phyloP scores from a whole-genome alignment of 2,329 filamentous ascomycete genomes.

The Drechslera avenae region DNA sequence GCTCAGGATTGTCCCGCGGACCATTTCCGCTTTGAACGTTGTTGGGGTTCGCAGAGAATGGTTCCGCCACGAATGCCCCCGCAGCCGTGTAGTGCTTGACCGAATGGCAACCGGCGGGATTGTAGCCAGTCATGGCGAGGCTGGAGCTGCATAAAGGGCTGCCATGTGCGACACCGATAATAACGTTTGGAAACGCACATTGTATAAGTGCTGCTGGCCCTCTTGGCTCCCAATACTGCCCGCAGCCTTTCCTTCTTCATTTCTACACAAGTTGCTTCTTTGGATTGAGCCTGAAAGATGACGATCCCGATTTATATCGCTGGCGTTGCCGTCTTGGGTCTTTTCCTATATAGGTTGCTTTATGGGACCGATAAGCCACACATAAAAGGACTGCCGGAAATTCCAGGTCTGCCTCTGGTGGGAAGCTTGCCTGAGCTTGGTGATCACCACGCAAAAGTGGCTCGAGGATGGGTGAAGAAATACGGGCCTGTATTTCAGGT shows the following conservation, averaged over 20 bases:
- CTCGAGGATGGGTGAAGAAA: conserved; percentile 54
- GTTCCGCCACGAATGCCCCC: conserved; percentile 7
- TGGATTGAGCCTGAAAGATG: conserved; percentile 29
- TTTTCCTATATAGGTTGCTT: conserved; percentile 49
- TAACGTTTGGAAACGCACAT: background rate
- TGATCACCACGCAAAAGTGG: conserved; percentile 54
- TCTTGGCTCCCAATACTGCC: background rate
- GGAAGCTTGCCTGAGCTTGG: conserved; percentile 55
- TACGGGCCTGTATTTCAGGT: conserved; percentile 58
- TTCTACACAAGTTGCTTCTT: background rate
- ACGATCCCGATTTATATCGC: conserved; percentile 51
- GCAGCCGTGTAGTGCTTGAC: conserved; percentile 1
- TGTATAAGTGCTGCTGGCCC: conserved; percentile 13
- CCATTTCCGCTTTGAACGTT: no score
- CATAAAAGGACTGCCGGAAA: conserved; percentile 55
- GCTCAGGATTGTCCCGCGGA: no score
- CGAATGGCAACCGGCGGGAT: background rate
- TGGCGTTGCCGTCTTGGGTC: conserved; percentile 49
- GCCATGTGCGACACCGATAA: background rate
- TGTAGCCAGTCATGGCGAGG: conserved; percentile 10
- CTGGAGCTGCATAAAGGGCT: background rate
- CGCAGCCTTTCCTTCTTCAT: background rate
- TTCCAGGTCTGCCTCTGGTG: conserved; percentile 55
- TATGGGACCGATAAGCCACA: conserved; percentile 55
- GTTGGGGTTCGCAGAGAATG: background rate